Conservation (phyloP, 495 filamentous ascomycete species). For the Penicillium cataractarum region DNA sequence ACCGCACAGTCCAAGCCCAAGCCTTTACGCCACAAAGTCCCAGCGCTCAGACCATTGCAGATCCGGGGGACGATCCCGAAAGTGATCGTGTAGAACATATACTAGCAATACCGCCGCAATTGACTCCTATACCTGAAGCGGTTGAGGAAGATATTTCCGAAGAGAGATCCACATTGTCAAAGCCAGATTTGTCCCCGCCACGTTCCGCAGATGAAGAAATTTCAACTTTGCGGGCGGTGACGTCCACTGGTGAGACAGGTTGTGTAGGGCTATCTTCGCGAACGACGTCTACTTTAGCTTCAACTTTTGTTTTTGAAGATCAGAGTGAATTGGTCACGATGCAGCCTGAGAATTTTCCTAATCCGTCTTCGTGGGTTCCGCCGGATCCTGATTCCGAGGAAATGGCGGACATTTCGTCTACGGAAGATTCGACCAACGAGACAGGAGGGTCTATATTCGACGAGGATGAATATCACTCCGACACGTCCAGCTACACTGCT, state of each 20-base stretch:
- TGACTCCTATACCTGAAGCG: constrained; percentile 22
- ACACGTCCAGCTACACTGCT: constrained; percentile 30
- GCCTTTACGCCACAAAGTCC: not conserved
- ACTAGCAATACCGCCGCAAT: constrained; percentile 8
- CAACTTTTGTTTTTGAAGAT: not conserved
- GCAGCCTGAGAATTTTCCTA: not conserved
- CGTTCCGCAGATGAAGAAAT: not conserved
- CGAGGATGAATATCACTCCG: constrained; percentile 21
- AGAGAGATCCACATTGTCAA: too few relatives aligned
- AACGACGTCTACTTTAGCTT: not conserved
- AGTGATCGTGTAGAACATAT: not conserved
- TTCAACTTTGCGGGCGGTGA: not conserved
- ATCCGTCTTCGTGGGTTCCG: not conserved
- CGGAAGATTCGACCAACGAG: constrained; percentile 16
- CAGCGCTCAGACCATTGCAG: not conserved
- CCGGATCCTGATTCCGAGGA: not conserved
- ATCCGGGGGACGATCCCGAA: not conserved
- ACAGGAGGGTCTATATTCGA: constrained; percentile 27
- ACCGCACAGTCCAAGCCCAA: not conserved
- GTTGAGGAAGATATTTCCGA: not conserved
- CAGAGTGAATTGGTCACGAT: not conserved
- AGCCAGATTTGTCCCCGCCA: not conserved
- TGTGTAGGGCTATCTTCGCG: not conserved
- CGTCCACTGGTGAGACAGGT: not conserved
- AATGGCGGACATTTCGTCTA: constrained; percentile 17